Base-by-base conservation (phyloP, 2,329 filamentous ascomycete genomes). In the Penicillium sclerotiorum region DNA sequence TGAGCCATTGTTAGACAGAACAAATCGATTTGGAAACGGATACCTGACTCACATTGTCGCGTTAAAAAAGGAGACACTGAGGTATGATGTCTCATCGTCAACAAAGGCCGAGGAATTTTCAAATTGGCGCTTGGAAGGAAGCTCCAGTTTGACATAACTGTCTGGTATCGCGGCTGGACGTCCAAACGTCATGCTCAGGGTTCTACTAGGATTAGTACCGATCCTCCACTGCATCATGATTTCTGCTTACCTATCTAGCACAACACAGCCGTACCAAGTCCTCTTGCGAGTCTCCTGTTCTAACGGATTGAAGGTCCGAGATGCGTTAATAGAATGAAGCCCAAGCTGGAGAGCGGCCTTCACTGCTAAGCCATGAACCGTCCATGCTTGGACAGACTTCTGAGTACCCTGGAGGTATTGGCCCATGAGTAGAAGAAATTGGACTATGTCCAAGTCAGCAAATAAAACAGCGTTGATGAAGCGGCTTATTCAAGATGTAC, bases 361-460 rank as follows among this genome's bases (percentile, higher is more conserved):
- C 2, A 82, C 73, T 0, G 79, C 74, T 0, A 82, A 67, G 0
- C 80, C 80, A 52, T 83, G 80, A 0, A 77, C 70, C 0, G 72
- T 78, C 79, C 80, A 83, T 2, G 80, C 76, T 46, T 81, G 74
- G 2, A 80, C 68, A 0, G 79, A 80, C 17, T 74, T 75, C 30
- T 80, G 76, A 0, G 79, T 81, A 2, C 80, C 78, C 56, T 83
- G 79, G 0, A 82, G 68, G 49, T 82, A 82, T 40, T 79, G 77
- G 4, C 73, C 73, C 55, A 76, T 70, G 0, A 82, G 50, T 0
- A 83, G 66, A 7, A 81, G 68, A 35, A 73, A 74, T 58, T 81
- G 78, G 0, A 81, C 78, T 73, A 46, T 12, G 41, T 6, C 8
- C 3, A 21, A n/a, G n/a, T 27, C n/a, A 28, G 43, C n/a, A 8